Evolutionary conservation across 2,329 filamentous ascomycete species (phyloP).

Genomic region (Chlorencoelia australis): DNA sequence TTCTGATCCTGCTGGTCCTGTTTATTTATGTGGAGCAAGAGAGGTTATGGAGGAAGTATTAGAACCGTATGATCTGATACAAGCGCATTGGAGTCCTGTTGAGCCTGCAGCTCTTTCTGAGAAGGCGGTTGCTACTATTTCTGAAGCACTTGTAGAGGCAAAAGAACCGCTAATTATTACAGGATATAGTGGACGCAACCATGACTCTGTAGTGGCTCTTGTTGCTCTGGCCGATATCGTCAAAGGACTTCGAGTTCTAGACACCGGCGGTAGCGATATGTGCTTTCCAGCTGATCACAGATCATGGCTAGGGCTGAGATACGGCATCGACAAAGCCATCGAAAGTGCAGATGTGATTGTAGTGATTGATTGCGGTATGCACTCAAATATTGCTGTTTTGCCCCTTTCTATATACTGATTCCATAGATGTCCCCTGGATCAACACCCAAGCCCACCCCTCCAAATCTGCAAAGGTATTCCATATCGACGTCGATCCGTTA

Average conservation of each 20-base stretch:
- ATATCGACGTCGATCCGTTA: constrained; percentile 55
- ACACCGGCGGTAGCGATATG: constrained; percentile 73
- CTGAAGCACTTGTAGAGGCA: constrained; percentile 48
- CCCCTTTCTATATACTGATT: background rate
- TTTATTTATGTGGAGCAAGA: constrained; percentile 55
- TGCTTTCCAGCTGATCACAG: constrained; percentile 65
- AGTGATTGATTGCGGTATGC: constrained; percentile 58
- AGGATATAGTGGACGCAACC: constrained; percentile 62
- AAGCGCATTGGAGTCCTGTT: constrained; percentile 50
- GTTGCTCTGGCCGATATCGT: constrained; percentile 59
- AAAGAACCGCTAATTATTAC: constrained; percentile 60
- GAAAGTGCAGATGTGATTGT: constrained; percentile 73
- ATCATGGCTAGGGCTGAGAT: constrained; percentile 60
- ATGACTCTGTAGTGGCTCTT: constrained; percentile 47
- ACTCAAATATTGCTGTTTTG: background rate
- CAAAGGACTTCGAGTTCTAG: constrained; percentile 60
- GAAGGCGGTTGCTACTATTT: constrained; percentile 46
- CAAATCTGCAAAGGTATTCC: constrained; percentile 45
- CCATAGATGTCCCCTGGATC: constrained; percentile 77
- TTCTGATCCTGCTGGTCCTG: constrained; percentile 58
- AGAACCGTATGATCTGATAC: constrained; percentile 46
- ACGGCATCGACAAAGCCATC: constrained; percentile 64
- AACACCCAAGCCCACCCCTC: constrained; percentile 57
- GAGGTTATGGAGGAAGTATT: constrained; percentile 66
- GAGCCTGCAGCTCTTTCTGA: constrained; percentile 45